phyloP scores from a whole-genome alignment of 1,139 yeast species.

The Eremothecium cymbalariae region DNA sequence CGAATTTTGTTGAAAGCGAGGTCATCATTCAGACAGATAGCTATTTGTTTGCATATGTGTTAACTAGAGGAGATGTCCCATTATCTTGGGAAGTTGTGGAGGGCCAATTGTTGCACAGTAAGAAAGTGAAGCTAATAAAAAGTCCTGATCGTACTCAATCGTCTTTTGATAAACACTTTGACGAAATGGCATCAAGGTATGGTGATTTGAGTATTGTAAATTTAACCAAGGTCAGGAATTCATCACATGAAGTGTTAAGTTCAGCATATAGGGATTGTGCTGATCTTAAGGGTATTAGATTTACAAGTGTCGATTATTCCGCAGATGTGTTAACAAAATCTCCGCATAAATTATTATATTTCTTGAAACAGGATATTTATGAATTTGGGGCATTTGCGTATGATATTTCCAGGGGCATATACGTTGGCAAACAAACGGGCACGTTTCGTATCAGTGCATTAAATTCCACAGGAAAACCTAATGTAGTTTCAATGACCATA shows the following conservation, averaged over 20 bases:
- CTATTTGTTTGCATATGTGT: slow-evolving; percentile 49
- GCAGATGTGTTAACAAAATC: slow-evolving; percentile 33
- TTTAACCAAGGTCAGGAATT: slow-evolving; percentile 36
- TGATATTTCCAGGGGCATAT: slow-evolving; percentile 41
- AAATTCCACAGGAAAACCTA: slow-evolving; percentile 58
- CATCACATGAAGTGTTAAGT: slow-evolving; percentile 37
- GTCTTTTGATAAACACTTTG: slow-evolving; percentile 59
- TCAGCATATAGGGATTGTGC: slow-evolving; percentile 32
- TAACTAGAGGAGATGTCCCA: slow-evolving; percentile 63
- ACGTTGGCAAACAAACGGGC: slow-evolving; percentile 61
- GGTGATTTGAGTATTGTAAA: slow-evolving; percentile 59
- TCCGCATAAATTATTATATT: slow-evolving; percentile 34
- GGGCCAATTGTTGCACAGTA: slow-evolving; percentile 44
- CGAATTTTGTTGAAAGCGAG: slow-evolving; percentile 63
- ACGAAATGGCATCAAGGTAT: slow-evolving; percentile 46
- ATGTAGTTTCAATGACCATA: slow-evolving; percentile 49
- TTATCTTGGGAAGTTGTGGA: slow-evolving; percentile 50
- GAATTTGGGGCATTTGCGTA: slow-evolving; percentile 62
- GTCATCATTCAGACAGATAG: slow-evolving; percentile 47
- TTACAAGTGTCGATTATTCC: slow-evolving; percentile 32
- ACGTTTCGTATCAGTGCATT: slow-evolving; percentile 57
- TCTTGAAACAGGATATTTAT: slow-evolving; percentile 41
- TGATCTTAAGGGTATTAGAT: slow-evolving; percentile 25
- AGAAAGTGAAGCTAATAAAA: slow-evolving; percentile 46
- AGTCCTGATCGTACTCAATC: slow-evolving; percentile 58